These are phyloP conservation scores for Neoboletus brunneissimus DNA, from an alignment of 768 basidiomycete genomes.

Conservation along the genomic window DNA sequence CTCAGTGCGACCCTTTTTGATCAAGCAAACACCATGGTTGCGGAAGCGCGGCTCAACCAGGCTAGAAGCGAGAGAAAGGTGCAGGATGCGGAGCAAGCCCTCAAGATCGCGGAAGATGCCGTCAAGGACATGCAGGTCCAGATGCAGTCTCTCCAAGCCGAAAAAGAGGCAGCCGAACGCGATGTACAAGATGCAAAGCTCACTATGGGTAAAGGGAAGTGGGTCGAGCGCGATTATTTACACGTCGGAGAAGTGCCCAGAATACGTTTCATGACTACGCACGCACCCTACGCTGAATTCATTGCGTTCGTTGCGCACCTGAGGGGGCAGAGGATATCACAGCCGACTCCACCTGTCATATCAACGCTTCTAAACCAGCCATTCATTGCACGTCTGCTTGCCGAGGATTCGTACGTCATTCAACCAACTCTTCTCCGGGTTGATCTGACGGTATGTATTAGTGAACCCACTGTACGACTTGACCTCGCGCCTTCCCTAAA, in stretches of 20 bases:
- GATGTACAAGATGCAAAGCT: constrained; percentile 48
- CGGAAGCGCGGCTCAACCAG: constrained; percentile 71
- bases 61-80: constrained; percentile 74
- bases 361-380: constrained; percentile 73
- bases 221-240: constrained; percentile 43
- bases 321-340: constrained; percentile 60
- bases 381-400: constrained; percentile 69
- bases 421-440: not conserved
- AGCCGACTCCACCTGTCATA: constrained; percentile 62
- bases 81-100: constrained; percentile 69
- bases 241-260: constrained; percentile 29
- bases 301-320: constrained; percentile 73
- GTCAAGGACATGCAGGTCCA: constrained; percentile 81
- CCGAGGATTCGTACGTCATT: constrained; percentile 82
- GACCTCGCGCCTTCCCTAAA: constrained; percentile 93
- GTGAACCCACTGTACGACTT: constrained; percentile 89
- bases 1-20: constrained; percentile 87
- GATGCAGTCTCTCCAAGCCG: constrained; percentile 70
- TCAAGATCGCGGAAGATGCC: constrained; percentile 83
- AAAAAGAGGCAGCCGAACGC: constrained; percentile 61
- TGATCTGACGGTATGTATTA: constrained; percentile 14
- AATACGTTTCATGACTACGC: constrained; percentile 57
- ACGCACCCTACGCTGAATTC: constrained; percentile 80
- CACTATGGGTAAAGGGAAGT: constrained; percentile 68
- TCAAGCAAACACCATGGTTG: constrained; percentile 98